A percentile compares a stretch with the other conserved stretches of the same genome.
These are phyloP conservation scores for Lactarius deliciosus DNA, from an alignment of 768 basidiomycete species.

Conservation along the genomic window DNA sequence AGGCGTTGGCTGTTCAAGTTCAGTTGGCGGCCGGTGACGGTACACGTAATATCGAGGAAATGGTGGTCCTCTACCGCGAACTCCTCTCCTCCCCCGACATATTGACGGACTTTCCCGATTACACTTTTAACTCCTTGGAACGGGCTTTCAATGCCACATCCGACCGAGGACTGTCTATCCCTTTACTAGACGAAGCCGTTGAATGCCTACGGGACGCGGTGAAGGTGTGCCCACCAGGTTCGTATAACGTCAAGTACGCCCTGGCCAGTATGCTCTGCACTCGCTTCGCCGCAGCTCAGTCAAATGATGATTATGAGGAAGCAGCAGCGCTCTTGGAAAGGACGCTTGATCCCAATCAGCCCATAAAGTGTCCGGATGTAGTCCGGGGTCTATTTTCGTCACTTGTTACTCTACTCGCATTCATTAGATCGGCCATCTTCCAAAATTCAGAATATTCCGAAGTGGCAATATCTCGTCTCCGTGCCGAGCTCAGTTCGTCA, in stretches of 20 bases:
- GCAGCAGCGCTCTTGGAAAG: background rate
- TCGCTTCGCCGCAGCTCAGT: background rate
- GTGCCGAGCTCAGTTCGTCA: background rate
- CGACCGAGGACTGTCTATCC: background rate
- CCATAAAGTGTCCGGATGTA: background rate
- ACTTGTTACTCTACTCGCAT: background rate
- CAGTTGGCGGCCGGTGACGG: background rate
- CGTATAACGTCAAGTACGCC: background rate
- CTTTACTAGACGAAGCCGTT: background rate
- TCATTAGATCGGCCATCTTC: background rate
- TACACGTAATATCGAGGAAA: background rate
- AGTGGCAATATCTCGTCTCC: conserved; percentile 1
- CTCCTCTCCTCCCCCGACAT: background rate
- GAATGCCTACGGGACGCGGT: conserved; percentile 6
- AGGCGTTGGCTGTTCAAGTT: background rate
- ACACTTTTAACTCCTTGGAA: background rate
- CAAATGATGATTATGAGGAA: conserved; percentile 17
- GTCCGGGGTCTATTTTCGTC: background rate
- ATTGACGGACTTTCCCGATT: background rate
- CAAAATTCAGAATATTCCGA: conserved; percentile 4
- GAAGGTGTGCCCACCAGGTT: background rate
- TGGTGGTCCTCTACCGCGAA: background rate
- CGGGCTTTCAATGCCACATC: background rate
- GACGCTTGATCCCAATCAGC: background rate
- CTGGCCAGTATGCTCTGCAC: conserved; percentile 3